phyloP scores from a whole-genome alignment of 2,329 filamentous ascomycete genomes.

The Calonectria pteridis region DNA sequence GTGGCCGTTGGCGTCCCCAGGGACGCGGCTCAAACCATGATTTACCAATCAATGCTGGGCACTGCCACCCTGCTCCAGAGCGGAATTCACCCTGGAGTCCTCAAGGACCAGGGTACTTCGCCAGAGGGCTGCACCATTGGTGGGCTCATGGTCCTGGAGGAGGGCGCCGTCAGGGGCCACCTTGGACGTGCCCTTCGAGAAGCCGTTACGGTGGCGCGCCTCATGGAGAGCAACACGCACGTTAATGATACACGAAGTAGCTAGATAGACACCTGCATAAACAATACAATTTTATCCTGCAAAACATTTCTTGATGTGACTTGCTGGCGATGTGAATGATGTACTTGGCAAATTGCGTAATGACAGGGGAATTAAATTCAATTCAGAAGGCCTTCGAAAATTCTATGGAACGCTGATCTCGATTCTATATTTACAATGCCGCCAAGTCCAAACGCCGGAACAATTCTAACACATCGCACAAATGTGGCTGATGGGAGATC shows the following conservation, averaged over 20 bases:
- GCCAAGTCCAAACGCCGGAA: slow-evolving; percentile 49
- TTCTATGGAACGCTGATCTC: slow-evolving; percentile 31
- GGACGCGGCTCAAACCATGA: slow-evolving; percentile 68
- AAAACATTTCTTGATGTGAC: not conserved
- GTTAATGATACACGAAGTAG: slow-evolving; percentile 54
- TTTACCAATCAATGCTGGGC: slow-evolving; percentile 70
- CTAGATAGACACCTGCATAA: not conserved
- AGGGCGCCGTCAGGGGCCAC: slow-evolving; percentile 63
- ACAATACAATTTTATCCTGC: not conserved
- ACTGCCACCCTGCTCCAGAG: slow-evolving; percentile 64
- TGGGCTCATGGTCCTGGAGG: slow-evolving; percentile 70
- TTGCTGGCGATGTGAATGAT: not conserved
- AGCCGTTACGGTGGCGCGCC: slow-evolving; percentile 59
- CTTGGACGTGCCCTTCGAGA: slow-evolving; percentile 59
- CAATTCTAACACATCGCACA: slow-evolving; percentile 44
- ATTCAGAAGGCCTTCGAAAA: slow-evolving; percentile 16
- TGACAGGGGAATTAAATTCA: not conserved
- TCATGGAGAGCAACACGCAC: slow-evolving; percentile 54
- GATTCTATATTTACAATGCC: slow-evolving; percentile 44
- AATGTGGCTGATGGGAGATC: slow-evolving; percentile 45
- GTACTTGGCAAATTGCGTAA: not conserved
- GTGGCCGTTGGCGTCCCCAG: slow-evolving; percentile 71
- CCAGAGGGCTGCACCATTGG: slow-evolving; percentile 72
- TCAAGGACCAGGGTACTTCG: slow-evolving; percentile 70
- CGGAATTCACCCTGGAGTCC: slow-evolving; percentile 68